Base-by-base conservation (phyloP, 805 yeast species). In the Yamadazyma philogaea region DNA sequence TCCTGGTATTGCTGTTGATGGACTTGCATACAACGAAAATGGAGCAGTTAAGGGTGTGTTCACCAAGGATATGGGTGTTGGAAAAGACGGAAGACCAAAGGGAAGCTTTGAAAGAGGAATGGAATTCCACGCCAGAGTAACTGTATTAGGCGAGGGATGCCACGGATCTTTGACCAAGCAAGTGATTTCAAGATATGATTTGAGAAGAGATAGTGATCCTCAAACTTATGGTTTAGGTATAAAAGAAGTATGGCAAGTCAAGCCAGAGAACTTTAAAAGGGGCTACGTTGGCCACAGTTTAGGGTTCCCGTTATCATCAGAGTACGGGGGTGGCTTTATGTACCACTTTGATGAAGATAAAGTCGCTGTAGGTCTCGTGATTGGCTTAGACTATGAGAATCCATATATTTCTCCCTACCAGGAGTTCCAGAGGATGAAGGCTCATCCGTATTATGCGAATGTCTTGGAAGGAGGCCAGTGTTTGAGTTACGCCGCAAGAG, bases 191-290 rank as follows among this genome's bases (percentile, higher is more conserved):
- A 79, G 82, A 53, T 91, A 66, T 63, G 72, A 81, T 33, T 67
- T 93, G 46, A 78, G 97, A 44, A 72, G 75, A 38, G 76, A 78
- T 24, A 70, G 74, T 40, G 74, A 78, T 39, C 82, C 82, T 15
- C 99, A 93, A 68, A 89, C 98, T 0, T 93, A 93, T 64, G 99
- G 99, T 10, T 63, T 93, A 18, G 99, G 99, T 30, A 76, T 93
- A 45, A 93, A 93, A 61, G 99, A 93, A 65, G 91, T 93, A 6
- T 93, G 99, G 99, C 89, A 91, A 61, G 95, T 93, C 11, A 73
- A 77, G 18, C 88, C 91, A 7, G 86, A 80, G 37, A 85, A 86
- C 48, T 91, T 87, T 68, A 75, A 79, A 44, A 75, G 76, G 50
- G 99, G 99, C 1, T 79, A 69, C 47, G 90, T 87, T 15, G 80